Evolutionary conservation across 2,329 filamentous ascomycete genomes (phyloP).

Genomic region (Metarhizium sp.): DNA sequence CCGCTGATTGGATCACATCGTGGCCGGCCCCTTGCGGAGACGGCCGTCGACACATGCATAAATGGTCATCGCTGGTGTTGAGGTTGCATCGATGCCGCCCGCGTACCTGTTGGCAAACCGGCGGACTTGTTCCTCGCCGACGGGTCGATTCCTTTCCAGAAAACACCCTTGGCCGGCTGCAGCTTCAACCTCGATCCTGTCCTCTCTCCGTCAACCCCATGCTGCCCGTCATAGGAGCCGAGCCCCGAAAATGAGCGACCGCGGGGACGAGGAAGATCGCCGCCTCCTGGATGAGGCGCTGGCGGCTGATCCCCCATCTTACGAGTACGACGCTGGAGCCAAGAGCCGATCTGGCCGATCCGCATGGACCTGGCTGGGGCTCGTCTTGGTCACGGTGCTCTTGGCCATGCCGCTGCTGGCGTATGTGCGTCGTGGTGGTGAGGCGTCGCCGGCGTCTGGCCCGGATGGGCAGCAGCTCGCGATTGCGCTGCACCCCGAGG

Average conservation of each 20-base stretch:
- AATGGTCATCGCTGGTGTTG: too few relatives aligned
- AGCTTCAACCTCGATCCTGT: background rate
- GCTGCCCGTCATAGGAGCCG: background rate
- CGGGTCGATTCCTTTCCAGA: too few relatives aligned
- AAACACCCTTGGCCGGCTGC: background rate
- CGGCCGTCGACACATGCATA: too few relatives aligned
- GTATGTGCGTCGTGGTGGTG: background rate
- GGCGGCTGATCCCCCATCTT: background rate
- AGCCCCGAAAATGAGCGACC: background rate
- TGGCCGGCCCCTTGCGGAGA: too few relatives aligned
- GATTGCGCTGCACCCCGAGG: slow-evolving; percentile 8
- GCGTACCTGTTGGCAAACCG: too few relatives aligned
- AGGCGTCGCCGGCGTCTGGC: background rate
- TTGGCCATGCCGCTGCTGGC: slow-evolving; percentile 5
- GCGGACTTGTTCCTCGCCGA: too few relatives aligned
- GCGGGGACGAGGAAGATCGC: slow-evolving; percentile 2
- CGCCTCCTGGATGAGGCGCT: slow-evolving; percentile 3
- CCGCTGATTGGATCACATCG: too few relatives aligned
- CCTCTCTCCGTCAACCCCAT: background rate
- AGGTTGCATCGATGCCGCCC: too few relatives aligned
- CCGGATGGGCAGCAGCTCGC: slow-evolving; percentile 7
- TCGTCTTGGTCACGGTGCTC: background rate
- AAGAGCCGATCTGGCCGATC: background rate
- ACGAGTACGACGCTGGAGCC: background rate
- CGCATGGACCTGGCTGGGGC: background rate